A percentile compares a stretch with the other conserved stretches of the same genome.
phyloP scores from a whole-genome alignment of 2,329 filamentous ascomycete genomes.

The Elsinoe australis region DNA sequence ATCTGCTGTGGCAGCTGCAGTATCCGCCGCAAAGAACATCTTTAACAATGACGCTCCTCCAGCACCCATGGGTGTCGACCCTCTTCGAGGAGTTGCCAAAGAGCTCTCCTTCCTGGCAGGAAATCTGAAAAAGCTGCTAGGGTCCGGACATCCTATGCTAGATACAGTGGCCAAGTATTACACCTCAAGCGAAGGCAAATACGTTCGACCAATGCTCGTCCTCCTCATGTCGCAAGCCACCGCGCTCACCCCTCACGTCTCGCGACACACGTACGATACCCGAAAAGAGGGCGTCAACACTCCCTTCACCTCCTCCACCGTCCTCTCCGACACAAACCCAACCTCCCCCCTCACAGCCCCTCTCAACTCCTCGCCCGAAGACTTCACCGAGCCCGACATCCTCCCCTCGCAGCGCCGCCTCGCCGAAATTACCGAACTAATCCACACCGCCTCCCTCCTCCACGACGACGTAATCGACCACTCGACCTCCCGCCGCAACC shows the following conservation, averaged over 20 bases:
- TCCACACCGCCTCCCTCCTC: slow-evolving; percentile 90
- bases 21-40: slow-evolving; percentile 59
- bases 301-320: slow-evolving; percentile 51
- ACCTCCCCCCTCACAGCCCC: slow-evolving; percentile 49
- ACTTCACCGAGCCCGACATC: slow-evolving; percentile 35
- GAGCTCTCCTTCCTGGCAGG: slow-evolving; percentile 94
- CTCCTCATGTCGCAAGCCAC: slow-evolving; percentile 95
- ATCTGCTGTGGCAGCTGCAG: slow-evolving; percentile 66
- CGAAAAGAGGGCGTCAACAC: slow-evolving; percentile 45
- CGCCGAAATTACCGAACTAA: slow-evolving; percentile 94
- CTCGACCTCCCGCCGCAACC: slow-evolving; percentile 73
- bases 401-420: slow-evolving; percentile 87
- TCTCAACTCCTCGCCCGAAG: slow-evolving; percentile 24
- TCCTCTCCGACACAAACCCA: slow-evolving; percentile 78
- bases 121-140: slow-evolving; percentile 86
- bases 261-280: slow-evolving; percentile 34
- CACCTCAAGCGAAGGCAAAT: slow-evolving; percentile 91
- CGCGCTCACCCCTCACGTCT: slow-evolving; percentile 61
- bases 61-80: slow-evolving; percentile 71
- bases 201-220: slow-evolving; percentile 88
- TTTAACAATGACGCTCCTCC: slow-evolving; percentile 56
- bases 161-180: slow-evolving; percentile 98
- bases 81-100: slow-evolving; percentile 81
- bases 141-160: slow-evolving; percentile 86
- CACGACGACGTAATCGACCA: slow-evolving; percentile 99